These are phyloP conservation scores for Pseudovirgaria hyperparasitica DNA, from an alignment of 2,329 filamentous ascomycete genomes.

Conservation along the genomic window DNA sequence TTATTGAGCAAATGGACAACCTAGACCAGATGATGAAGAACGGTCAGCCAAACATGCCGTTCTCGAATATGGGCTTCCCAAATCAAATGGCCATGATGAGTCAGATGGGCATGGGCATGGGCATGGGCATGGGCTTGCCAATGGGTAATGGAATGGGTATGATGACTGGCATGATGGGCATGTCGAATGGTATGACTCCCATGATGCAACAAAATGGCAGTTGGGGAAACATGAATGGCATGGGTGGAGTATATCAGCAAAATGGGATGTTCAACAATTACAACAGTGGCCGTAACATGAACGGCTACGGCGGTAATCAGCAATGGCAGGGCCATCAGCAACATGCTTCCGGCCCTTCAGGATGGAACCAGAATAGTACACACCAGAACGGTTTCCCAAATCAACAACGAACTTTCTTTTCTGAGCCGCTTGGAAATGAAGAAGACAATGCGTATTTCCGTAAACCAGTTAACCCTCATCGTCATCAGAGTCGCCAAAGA, in stretches of 20 bases:
- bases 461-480: constrained; percentile 88
- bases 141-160: constrained; percentile 31
- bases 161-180: constrained; percentile 25
- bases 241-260: constrained; percentile 22
- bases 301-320: constrained; percentile 13
- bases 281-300: constrained; percentile 24
- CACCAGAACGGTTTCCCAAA: constrained; percentile 37
- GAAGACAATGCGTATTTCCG: constrained; percentile 91
- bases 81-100: constrained; percentile 5
- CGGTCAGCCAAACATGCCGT: constrained; percentile 3
- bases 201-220: constrained; percentile 13
- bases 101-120: constrained; percentile 28
- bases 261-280: constrained; percentile 22
- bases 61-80: constrained; percentile 1
- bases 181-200: constrained; percentile 16
- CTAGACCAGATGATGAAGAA: constrained; percentile 20
- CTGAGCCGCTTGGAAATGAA: constrained; percentile 43
- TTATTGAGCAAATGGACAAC: constrained; percentile 33
- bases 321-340: constrained; percentile 9
- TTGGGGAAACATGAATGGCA: constrained; percentile 22
- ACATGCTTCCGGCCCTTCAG: constrained; percentile 10
- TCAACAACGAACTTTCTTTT: constrained; percentile 43
- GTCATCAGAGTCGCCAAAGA: constrained; percentile 70
- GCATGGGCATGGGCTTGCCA: constrained; percentile 30
- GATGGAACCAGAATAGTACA: constrained; percentile 19